Evolutionary conservation across 2,329 filamentous ascomycete species (phyloP).

Genomic region (Monosporascus sp.): DNA sequence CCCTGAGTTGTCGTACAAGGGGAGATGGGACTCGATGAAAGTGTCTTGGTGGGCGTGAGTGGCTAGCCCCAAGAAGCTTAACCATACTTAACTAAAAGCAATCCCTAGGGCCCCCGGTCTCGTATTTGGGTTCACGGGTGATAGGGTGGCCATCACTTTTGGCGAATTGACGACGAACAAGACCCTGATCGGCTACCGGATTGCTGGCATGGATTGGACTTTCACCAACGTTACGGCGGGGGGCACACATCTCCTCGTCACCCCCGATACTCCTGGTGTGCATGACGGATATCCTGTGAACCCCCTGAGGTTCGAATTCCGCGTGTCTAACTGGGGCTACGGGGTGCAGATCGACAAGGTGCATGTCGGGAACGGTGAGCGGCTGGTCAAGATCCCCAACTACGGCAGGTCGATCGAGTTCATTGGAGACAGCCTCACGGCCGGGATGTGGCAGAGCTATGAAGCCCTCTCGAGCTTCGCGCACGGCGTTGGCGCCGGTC

Average conservation of each 20-base stretch:
- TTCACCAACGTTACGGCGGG: constrained; percentile 56
- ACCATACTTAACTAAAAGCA: too few species aligned
- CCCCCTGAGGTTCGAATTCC: constrained; percentile 48
- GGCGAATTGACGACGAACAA: constrained; percentile 44
- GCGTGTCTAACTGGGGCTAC: constrained; percentile 57
- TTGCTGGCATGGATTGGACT: constrained; percentile 53
- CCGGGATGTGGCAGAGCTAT: constrained; percentile 54
- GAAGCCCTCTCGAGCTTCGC: constrained; percentile 53
- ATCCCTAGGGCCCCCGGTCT: constrained; percentile 42
- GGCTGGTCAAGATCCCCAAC: constrained; percentile 38
- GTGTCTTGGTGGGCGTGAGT: constrained; percentile 57
- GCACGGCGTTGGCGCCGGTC: constrained; percentile 49
- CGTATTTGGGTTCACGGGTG: constrained; percentile 50
- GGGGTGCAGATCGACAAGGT: constrained; percentile 52
- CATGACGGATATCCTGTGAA: constrained; percentile 36
- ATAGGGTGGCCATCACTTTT: constrained; percentile 48
- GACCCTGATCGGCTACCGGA: constrained; percentile 52
- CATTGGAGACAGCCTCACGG: constrained; percentile 43
- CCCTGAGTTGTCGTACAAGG: constrained; percentile 55
- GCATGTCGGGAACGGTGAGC: constrained; percentile 39
- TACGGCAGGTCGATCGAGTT: constrained; percentile 35
- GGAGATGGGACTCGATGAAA: constrained; percentile 55
- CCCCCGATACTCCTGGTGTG: constrained; percentile 37
- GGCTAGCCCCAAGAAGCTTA: too few species aligned
- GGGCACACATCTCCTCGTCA: constrained; percentile 51